phyloP scores from a whole-genome alignment of 768 basidiomycete genomes.

The Dacryopinax spathularia region DNA sequence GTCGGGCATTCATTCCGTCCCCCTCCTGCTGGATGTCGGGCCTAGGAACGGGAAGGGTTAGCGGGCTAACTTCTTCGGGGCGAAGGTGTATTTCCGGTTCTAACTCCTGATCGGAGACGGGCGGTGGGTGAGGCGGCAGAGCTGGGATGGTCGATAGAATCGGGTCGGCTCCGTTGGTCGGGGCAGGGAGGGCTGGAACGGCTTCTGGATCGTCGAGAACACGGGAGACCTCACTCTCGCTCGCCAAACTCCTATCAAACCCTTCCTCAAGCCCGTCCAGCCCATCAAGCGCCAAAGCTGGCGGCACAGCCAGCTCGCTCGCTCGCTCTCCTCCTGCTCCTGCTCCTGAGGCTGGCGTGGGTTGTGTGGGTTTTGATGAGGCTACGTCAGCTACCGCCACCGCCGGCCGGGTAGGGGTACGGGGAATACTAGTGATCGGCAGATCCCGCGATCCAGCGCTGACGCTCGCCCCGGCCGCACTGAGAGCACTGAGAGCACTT shows the following conservation, averaged over 20 bases:
- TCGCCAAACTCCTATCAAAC: not conserved
- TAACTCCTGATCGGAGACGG: not conserved
- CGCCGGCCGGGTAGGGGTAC: not conserved
- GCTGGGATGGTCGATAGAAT: not conserved
- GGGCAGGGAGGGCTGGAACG: not conserved
- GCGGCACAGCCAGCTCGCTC: not conserved
- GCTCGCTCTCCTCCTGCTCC: too few relatives aligned
- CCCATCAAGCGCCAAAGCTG: not conserved
- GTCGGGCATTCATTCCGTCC: slow-evolving; percentile 1
- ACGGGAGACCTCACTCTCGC: not conserved
- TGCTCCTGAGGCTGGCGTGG: too few relatives aligned
- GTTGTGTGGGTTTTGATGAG: too few relatives aligned
- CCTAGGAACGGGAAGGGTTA: too few relatives aligned
- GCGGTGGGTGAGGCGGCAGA: not conserved
- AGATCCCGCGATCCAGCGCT: not conserved
- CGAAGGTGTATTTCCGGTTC: not conserved
- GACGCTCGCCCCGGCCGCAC: too few relatives aligned
- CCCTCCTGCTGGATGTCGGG: too few relatives aligned
- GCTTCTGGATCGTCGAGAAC: not conserved
- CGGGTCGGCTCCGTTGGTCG: not conserved
- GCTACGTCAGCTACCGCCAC: too few relatives aligned
- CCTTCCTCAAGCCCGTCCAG: too few relatives aligned
- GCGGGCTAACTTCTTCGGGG: too few relatives aligned
- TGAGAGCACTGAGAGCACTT: too few relatives aligned
- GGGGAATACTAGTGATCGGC: not conserved